Conservation (phyloP, 2,329 filamentous ascomycete genomes). For the Ophioceras dolichostomum region DNA sequence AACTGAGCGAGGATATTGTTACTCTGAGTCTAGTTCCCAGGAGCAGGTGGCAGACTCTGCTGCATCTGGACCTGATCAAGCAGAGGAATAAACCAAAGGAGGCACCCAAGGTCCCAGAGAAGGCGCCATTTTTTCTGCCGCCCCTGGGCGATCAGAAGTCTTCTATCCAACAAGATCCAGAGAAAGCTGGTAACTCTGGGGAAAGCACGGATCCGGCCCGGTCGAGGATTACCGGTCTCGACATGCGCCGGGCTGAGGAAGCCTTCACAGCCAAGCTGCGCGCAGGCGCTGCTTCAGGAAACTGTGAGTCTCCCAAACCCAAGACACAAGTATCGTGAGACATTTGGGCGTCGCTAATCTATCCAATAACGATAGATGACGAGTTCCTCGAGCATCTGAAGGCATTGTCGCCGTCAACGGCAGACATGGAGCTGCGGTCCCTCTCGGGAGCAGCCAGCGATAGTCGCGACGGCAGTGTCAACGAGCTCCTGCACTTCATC, state of each 20-base stretch:
- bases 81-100: slow-evolving; percentile 91
- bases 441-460: slow-evolving; percentile 36
- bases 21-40: slow-evolving; percentile 84
- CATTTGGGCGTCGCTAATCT: no score
- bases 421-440: slow-evolving; percentile 84
- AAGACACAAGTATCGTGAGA: no score
- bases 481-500: slow-evolving; percentile 72
- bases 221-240: slow-evolving; percentile 59
- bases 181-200: no score
- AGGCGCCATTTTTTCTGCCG: slow-evolving; percentile 50
- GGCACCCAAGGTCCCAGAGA: slow-evolving; percentile 81
- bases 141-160: slow-evolving; percentile 1
- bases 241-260: slow-evolving; percentile 43
- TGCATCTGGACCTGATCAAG: slow-evolving; percentile 86
- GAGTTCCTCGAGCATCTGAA: slow-evolving; percentile 70
- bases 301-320: slow-evolving; percentile 57
- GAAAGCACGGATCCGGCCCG: slow-evolving; percentile 29
- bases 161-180: no score
- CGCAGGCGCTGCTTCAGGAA: slow-evolving; percentile 35
- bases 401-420: slow-evolving; percentile 67
- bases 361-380: slow-evolving; percentile 41
- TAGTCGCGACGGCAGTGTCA: slow-evolving; percentile 24
- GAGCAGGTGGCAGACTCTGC: slow-evolving; percentile 84
- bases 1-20: slow-evolving; percentile 71
- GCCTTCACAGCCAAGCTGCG: slow-evolving; percentile 45